Base-by-base conservation (phyloP, 2,329 filamentous ascomycete species). In the Fusarium redolens region DNA sequence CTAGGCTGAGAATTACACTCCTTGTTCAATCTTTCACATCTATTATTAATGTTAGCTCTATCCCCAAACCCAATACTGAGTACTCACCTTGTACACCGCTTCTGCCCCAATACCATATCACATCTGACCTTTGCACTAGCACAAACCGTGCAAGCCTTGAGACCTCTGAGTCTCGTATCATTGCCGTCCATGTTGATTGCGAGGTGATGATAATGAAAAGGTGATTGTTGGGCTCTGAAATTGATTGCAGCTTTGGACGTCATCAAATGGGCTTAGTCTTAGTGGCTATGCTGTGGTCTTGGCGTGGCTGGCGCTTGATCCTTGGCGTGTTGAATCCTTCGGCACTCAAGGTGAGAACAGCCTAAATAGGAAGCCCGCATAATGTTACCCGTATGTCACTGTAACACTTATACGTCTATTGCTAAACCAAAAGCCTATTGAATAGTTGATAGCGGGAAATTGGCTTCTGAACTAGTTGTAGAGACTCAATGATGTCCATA, bases 121-220 rank as follows among this genome's bases (percentile, higher is more conserved):
- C 67, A 69, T 11, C 67, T 67, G 8, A 57, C 51, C 2, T 71
- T 71, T n/a, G 61, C 67, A 37, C 25, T 25, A 4, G 56, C 67
- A 18, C 67, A 71, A 1, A 60, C 57, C 3, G 48, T 55, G 37
- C 68, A 71, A 9, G 61, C 55, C 17, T 71, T 58, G 15, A 71
- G 55, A 10, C 43, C 44, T 22, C 33, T 66, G 1, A 41, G 2
- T 17, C 37, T 61, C 1, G 28, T n/a, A n/a, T 38, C n/a, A 12
- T 61, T 40, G 10, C 12, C 11, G 8, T 57, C 68, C 67, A 65
- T 66, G 3, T 38, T 30, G 33, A 47, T 11, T 4, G 15, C 11
- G 40, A 48, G 15, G 25, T 37, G 25, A 15, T 25, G 31, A 12
- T n/a, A 25, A 25, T 43, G 9, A 30, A 31, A 5, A 45, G n/a